Evolutionary conservation across 1,139 yeast genomes (phyloP), one percentile per base, ranked within the genome.

Genomic region (Wickerhamomyces sp.): DNA sequence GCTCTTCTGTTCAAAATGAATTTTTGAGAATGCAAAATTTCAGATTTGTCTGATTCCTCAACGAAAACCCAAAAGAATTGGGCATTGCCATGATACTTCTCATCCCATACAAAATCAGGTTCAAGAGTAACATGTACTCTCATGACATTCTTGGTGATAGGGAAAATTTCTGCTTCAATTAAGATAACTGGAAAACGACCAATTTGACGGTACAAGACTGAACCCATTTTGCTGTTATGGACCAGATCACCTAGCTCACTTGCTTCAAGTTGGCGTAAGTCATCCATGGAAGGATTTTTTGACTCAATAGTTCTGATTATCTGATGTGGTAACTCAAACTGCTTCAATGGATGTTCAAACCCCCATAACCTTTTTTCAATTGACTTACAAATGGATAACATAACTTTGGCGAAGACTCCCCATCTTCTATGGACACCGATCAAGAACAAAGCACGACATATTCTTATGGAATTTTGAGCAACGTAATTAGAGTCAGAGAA

Each of bases 401-500:
- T 76, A 31, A 85, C 77, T 49, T 80, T 78, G 55, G 93, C 78
- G 54, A 90, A 81, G 10, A 71, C 65, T 4, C 97, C 97, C 98
- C 98, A 93, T 52, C 94, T 73, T 55, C 98, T 74, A 59, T 88
- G 86, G 40, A 91, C 71, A 36, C 96, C 94, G 52, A 94, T 80
- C 49, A 91, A 68, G 57, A 94, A 90, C 42, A 94, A 69, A 0
- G 99, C 97, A 27, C 99, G 76, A 56, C 95, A 79, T 34, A 94
- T 93, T 70, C 99, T 81, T 0, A 93, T 90, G 2, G 98, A 78
- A 57, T 94, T 94, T 60, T 94, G 99, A 1, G 98, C 97, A 48
- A 94, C 95, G 62, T 93, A 94, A 51, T 88, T 86, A 37, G 90
- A 75, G 64, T 94, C 99, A 0, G 97, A 88, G 2, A 80, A 72